These are phyloP conservation scores for Cladophialophora yegresii DNA, from an alignment of 2,329 filamentous ascomycete species.

Conservation along the genomic window DNA sequence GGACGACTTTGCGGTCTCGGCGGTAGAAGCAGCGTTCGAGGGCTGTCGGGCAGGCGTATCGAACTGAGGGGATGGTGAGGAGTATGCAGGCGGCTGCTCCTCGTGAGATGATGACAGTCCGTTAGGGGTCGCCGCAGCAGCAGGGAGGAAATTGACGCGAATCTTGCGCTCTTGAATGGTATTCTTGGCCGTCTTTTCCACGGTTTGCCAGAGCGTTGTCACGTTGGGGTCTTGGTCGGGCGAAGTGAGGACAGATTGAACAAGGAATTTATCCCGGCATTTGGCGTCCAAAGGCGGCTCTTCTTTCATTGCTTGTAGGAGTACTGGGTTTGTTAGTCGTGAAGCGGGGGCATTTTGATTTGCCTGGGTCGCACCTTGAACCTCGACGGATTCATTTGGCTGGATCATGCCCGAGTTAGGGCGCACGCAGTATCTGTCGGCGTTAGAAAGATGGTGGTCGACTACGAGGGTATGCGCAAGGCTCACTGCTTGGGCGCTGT, in stretches of 20 bases:
- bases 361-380: conserved; percentile 66
- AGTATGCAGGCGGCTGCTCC: conserved; percentile 57
- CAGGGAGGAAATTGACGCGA: conserved; percentile 78
- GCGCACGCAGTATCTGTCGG: conserved; percentile 84
- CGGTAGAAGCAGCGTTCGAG: conserved; percentile 37
- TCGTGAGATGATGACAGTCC: conserved; percentile 41
- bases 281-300: conserved; percentile 83
- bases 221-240: conserved; percentile 81
- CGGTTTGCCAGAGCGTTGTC: conserved; percentile 76
- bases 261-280: conserved; percentile 96
- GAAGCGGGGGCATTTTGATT: neutral
- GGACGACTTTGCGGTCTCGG: conserved; percentile 35
- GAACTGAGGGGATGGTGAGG: conserved; percentile 58
- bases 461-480: neutral
- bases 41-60: conserved; percentile 48
- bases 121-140: conserved; percentile 53
- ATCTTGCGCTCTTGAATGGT: conserved; percentile 93
- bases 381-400: conserved; percentile 83
- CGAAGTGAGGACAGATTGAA: conserved; percentile 84
- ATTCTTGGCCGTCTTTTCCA: conserved; percentile 72
- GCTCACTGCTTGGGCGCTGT: conserved; percentile 97
- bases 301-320: conserved; percentile 96
- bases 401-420: conserved; percentile 97
- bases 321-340: conserved; percentile 58
- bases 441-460: conserved; percentile 34